phyloP scores from a whole-genome alignment of 371 early-diverging fungal genomes.

The Rhizopus arrhizus region DNA sequence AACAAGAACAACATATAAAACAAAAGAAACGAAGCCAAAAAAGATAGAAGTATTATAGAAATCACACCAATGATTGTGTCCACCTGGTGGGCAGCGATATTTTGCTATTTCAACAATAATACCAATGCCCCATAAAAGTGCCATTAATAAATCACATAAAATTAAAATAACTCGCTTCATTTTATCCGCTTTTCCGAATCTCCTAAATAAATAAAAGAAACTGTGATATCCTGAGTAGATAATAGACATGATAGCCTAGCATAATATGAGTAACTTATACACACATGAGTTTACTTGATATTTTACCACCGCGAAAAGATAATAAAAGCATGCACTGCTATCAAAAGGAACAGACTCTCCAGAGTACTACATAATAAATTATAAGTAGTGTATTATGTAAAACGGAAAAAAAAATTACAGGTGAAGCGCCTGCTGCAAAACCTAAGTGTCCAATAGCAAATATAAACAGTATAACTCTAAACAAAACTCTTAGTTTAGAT shows the following conservation, averaged over 20 bases:
- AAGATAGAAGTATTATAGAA: conserved; percentile 64
- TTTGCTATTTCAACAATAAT: conserved; percentile 59
- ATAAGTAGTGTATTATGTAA: neutral
- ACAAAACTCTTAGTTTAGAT: conserved; percentile 35
- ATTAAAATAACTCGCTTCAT: conserved; percentile 55
- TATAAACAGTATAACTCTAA: conserved; percentile 45
- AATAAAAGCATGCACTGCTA: conserved; percentile 44
- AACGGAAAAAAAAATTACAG: conserved; percentile 34
- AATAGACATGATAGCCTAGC: conserved; percentile 52
- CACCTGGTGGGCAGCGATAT: conserved; percentile 52
- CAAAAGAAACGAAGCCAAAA: conserved; percentile 55
- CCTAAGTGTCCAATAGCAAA: conserved; percentile 48
- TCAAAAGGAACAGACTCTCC: conserved; percentile 39
- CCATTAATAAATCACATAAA: conserved; percentile 52
- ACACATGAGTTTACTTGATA: neutral
- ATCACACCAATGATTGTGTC: conserved; percentile 54
- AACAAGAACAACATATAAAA: conserved; percentile 43
- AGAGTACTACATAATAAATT: conserved; percentile 30
- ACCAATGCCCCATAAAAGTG: conserved; percentile 60
- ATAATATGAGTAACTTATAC: neutral
- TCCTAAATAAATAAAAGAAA: conserved; percentile 47
- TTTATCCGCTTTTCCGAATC: conserved; percentile 44
- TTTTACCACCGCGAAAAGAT: conserved; percentile 49
- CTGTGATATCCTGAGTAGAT: conserved; percentile 52
- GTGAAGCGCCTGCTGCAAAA: conserved; percentile 55